Evolutionary conservation across 768 basidiomycete species (phyloP), one percentile per base, ranked within the genome.

Genomic region (Chalciporus piperatus): DNA sequence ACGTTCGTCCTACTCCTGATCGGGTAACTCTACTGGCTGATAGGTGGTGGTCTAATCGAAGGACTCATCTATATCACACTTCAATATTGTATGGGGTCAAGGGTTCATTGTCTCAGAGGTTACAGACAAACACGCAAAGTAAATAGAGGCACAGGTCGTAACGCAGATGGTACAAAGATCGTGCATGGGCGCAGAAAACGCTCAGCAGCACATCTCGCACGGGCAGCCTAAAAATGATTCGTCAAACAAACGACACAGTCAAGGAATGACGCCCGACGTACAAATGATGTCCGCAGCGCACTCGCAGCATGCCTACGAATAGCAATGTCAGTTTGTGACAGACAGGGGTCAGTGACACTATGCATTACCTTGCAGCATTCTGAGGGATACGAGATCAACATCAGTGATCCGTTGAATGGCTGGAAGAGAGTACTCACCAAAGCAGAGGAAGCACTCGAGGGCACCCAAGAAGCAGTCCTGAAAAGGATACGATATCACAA

Each of bases 161-260:
- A 20, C 23, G 39, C 7, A 10, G 20, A 41, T 35, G 12, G 13
- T 56, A 59, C 55, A 62, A 4, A 22, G 0, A 35, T 28, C 23
- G 1, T 30, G 39, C 25, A 20, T 28, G 12, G 9, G 7, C 17
- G 33, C n/a, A n/a, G 12, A 4, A n/a, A n/a, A 6, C 38, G 49
- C 41, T 73, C 73, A 84, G 65, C 85, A 87, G 66, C 81, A 83
- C 80, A 87, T 80, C 72, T 89, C 87, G 74, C 87, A 89, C 9
- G 87, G 87, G 76, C 85, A 89, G 69, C 86, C 86, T 88, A 56
- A 6, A n/a, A 47, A 9, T 41, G 20, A 25, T 3, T 14, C 8
- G 8, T 57, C 40, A 64, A 55, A 45, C 16, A 30, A 12, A 22
- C 10, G 10, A 17, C 49, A 45, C 30, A n/a, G 28, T 1, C 4